phyloP scores from a whole-genome alignment of 768 basidiomycete genomes.

The Mycena sanguinolenta region DNA sequence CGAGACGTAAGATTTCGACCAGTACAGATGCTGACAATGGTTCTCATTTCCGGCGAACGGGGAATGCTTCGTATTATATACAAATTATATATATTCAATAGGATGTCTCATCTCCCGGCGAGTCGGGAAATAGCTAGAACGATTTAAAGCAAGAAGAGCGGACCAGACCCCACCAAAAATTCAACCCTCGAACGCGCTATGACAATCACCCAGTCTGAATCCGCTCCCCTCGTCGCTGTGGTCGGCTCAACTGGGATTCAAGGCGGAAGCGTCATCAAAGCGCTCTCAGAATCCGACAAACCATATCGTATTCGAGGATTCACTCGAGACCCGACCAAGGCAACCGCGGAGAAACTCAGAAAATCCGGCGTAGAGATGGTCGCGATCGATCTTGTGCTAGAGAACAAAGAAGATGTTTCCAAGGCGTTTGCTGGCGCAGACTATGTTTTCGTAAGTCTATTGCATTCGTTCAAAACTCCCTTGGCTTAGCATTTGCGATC shows the following conservation, averaged over 20 bases:
- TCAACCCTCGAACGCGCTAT: background rate
- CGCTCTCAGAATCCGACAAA: constrained; percentile 26
- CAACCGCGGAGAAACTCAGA: constrained; percentile 10
- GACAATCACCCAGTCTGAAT: constrained; percentile 18
- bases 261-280: constrained; percentile 31
- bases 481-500: background rate
- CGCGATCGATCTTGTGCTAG: constrained; percentile 9
- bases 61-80: no score
- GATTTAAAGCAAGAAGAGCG: no score
- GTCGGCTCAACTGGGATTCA: constrained; percentile 27
- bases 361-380: constrained; percentile 21
- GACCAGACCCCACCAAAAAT: no score
- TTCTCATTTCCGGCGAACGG: no score
- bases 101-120: no score
- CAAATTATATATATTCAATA: no score
- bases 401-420: constrained; percentile 14
- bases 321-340: constrained; percentile 13
- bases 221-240: constrained; percentile 28
- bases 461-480: background rate
- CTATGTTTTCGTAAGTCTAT: constrained; percentile 18
- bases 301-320: constrained; percentile 28
- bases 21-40: no score
- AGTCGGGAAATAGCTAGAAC: no score
- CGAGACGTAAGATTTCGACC: no score
- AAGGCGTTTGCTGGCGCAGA: constrained; percentile 18